These are phyloP conservation scores for Fagopyrum tataricum DNA, from an alignment of 148 eudicot genomes.

Conservation along the genomic window DNA sequence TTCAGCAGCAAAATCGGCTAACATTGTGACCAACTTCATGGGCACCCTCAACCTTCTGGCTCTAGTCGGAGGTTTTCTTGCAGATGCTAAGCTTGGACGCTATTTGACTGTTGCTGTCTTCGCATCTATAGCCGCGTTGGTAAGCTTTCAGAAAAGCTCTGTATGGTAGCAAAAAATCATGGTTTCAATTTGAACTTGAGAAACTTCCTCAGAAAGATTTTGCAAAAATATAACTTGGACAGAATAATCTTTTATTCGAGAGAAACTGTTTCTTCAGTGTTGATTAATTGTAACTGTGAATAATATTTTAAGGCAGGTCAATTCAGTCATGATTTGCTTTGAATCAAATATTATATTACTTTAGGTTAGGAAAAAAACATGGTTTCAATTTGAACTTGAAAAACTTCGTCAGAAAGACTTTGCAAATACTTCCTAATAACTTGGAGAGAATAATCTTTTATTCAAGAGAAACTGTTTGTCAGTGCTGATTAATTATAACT, in stretches of 20 bases:
- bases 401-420: neutral
- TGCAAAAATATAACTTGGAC: neutral
- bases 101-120: constrained; percentile 74
- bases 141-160: constrained; percentile 16
- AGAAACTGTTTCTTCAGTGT: neutral
- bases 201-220: neutral
- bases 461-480: too few relatives aligned
- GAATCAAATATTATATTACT: too few relatives aligned
- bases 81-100: constrained; percentile 93
- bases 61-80: constrained; percentile 82
- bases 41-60: constrained; percentile 89
- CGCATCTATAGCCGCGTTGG: constrained; percentile 74
- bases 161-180: neutral
- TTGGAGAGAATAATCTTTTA: too few relatives aligned
- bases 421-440: too few relatives aligned
- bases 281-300: too few relatives aligned
- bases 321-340: too few relatives aligned
- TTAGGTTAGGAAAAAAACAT: neutral
- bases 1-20: constrained; percentile 80
- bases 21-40: constrained; percentile 90
- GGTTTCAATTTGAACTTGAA: neutral
- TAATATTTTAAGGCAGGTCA: too few relatives aligned
- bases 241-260: neutral
- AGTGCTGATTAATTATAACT: too few relatives aligned
- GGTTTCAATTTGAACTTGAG: neutral